A percentile compares a stretch with the other conserved stretches of the same genome.
phyloP scores from a whole-genome alignment of 2,329 filamentous ascomycete species.

The Phialocephala sp. region DNA sequence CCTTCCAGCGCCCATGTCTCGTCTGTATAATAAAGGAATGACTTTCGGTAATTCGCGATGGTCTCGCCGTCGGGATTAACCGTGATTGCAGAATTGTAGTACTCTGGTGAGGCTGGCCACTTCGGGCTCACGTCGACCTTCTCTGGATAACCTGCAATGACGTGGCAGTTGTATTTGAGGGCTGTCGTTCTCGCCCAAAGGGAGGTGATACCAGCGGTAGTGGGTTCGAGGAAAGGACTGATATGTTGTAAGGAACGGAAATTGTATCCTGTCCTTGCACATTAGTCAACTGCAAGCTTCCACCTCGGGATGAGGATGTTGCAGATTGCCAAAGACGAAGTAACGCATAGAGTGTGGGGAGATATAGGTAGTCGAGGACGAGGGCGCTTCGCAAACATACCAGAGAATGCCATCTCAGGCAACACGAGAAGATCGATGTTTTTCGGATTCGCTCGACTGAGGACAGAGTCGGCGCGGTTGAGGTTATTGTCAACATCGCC shows the following conservation, averaged over 20 bases:
- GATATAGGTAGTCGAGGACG: neutral
- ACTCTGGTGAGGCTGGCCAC: constrained; percentile 58
- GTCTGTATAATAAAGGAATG: constrained; percentile 63
- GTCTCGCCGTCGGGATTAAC: constrained; percentile 65
- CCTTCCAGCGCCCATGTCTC: constrained; percentile 67
- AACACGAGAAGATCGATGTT: constrained; percentile 74
- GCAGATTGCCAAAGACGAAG: neutral
- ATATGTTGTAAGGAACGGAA: constrained; percentile 74
- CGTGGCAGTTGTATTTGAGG: constrained; percentile 67
- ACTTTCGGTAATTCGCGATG: constrained; percentile 65
- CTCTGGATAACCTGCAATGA: constrained; percentile 78
- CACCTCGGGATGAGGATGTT: neutral
- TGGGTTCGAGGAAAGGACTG: constrained; percentile 69
- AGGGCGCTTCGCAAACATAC: constrained; percentile 47
- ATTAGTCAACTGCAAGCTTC: neutral
- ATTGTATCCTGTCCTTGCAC: constrained; percentile 63
- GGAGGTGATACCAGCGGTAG: constrained; percentile 68
- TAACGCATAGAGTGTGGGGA: neutral
- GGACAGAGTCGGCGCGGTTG: constrained; percentile 67
- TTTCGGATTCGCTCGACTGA: constrained; percentile 57
- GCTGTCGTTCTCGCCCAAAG: constrained; percentile 74
- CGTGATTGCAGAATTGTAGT: constrained; percentile 61
- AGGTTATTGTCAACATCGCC: constrained; percentile 75
- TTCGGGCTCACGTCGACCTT: constrained; percentile 57
- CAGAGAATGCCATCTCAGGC: constrained; percentile 77